phyloP scores from a whole-genome alignment of 129 eudicot species.

The carrot (Daucus carota) region DH1_v3.0 NC_030385.2:45622001-45622500 shows the following conservation, averaged over 20 bases:
- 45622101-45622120: neutral
- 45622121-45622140: neutral
- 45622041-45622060: neutral
- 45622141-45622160: neutral
- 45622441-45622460: neutral
- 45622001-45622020: neutral
- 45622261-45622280: neutral
- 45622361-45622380: neutral
- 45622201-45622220: neutral
- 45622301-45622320: neutral
- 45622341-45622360: neutral
- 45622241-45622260: neutral
- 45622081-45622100: neutral
- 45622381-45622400: neutral
- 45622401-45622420: neutral
- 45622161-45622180: neutral
- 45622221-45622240: neutral
- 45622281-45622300: neutral
- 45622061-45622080: neutral
- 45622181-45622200: neutral
- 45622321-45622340: neutral
- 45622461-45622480: conserved; percentile 50
- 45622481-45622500: conserved; percentile 56
- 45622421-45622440: neutral
- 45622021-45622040: neutral